Conservation (phyloP, 345 rosid genomes). For the Pseudoturritis turrita region DNA sequence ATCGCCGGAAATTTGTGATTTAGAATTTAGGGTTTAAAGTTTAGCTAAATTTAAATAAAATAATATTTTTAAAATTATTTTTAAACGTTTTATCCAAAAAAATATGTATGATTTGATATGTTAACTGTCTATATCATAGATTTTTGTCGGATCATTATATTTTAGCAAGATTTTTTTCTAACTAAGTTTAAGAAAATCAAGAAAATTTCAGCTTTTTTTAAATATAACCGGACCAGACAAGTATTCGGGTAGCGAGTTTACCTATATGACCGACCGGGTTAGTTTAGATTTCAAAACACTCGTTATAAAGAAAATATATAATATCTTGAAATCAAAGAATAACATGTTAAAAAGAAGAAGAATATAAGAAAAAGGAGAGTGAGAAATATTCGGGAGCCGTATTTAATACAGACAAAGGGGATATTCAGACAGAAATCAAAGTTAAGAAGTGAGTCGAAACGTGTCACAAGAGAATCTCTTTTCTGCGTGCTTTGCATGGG, state of each 20-base stretch:
- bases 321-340: background rate
- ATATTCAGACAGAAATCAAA: constrained; percentile 36
- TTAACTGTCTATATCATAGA: too few species aligned
- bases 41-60: too few species aligned
- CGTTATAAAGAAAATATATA: background rate
- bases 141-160: too few species aligned
- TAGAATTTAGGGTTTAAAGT: too few species aligned
- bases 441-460: constrained; percentile 31
- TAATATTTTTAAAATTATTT: too few species aligned
- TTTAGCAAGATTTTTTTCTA: too few species aligned
- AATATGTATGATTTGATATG: too few species aligned
- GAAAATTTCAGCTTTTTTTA: background rate
- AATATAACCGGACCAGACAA: background rate
- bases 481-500: constrained; percentile 36
- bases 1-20: too few species aligned
- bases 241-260: background rate
- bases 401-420: constrained; percentile 36
- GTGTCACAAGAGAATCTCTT: constrained; percentile 35
- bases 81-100: too few species aligned
- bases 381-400: constrained; percentile 9
- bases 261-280: background rate
- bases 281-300: background rate
- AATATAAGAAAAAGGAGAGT: constrained; percentile 1
- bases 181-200: background rate
- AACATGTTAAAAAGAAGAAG: constrained; percentile 16